phyloP scores from a whole-genome alignment of 805 yeast species.

The baker's yeast (Saccharomyces cerevisiae) region DNA sequence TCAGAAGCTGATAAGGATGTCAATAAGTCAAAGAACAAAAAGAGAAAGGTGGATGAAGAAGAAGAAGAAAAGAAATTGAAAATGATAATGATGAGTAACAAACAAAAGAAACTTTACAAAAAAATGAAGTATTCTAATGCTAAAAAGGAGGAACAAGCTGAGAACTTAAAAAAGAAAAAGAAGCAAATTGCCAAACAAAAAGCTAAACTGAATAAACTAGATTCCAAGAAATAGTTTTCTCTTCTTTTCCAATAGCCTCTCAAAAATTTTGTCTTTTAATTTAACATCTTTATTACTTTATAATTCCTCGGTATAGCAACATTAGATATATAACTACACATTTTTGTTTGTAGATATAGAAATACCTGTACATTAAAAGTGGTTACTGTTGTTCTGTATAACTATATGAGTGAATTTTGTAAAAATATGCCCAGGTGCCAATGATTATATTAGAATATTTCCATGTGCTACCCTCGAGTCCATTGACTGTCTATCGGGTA shows the following conservation, averaged over 20 bases:
- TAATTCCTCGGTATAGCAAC: neutral
- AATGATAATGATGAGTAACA: constrained; percentile 95
- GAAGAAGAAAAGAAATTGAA: constrained; percentile 83
- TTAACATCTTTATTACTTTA: neutral
- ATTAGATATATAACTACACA: neutral
- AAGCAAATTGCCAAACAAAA: constrained; percentile 62
- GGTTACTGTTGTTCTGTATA: constrained; percentile 1
- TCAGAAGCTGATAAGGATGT: constrained; percentile 35
- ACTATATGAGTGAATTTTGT: neutral
- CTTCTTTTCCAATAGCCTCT: neutral
- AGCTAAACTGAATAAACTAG: constrained; percentile 32
- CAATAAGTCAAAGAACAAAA: constrained; percentile 31
- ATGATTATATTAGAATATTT: constrained; percentile 6
- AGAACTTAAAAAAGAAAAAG: constrained; percentile 59
- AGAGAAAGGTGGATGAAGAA: constrained; percentile 36
- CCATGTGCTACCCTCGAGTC: constrained; percentile 52
- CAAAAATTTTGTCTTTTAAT: neutral
- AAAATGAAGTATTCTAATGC: constrained; percentile 89
- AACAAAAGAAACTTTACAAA: constrained; percentile 87
- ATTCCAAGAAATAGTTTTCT: constrained; percentile 13
- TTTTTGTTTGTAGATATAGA: neutral
- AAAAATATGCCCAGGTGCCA: neutral
- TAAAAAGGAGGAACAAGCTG: constrained; percentile 70
- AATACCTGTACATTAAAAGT: neutral
- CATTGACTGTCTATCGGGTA: constrained; percentile 75